Evolutionary conservation across 2,329 filamentous ascomycete genomes (phyloP).

Genomic region (Stachybotrys chlorohalonatus): DNA sequence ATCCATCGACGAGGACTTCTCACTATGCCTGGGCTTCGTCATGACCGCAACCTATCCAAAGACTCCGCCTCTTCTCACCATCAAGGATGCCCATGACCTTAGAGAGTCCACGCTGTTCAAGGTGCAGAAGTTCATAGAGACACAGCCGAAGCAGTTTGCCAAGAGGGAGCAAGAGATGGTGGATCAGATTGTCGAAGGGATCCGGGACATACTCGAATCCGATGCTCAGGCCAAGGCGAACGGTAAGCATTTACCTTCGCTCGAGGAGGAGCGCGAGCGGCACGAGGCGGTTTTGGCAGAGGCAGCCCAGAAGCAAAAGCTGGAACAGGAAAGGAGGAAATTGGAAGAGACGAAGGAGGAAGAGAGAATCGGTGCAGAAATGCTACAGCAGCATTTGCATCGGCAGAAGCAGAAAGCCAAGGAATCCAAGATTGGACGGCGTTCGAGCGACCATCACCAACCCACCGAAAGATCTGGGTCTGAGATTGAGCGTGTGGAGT

Average conservation of each 20-base stretch:
- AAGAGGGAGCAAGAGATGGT: constrained; percentile 49
- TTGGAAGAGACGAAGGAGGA: constrained; percentile 55
- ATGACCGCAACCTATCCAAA: constrained; percentile 89
- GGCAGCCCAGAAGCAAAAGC: constrained; percentile 46
- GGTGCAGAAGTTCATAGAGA: constrained; percentile 55
- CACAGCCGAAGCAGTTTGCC: constrained; percentile 44
- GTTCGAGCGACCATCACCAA: constrained; percentile 26
- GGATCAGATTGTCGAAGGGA: constrained; percentile 56
- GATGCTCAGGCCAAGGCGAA: constrained; percentile 70
- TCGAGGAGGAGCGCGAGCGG: constrained; percentile 80
- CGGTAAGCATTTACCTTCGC: constrained; percentile 68
- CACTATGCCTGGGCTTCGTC: constrained; percentile 64
- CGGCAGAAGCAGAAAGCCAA: constrained; percentile 56
- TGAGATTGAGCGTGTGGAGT: constrained; percentile 37
- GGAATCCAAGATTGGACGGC: constrained; percentile 55
- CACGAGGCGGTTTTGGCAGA: constrained; percentile 66
- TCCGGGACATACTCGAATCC: constrained; percentile 74
- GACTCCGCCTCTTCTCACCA: constrained; percentile 61
- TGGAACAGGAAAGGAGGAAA: constrained; percentile 42
- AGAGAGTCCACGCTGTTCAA: constrained; percentile 63
- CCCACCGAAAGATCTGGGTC: constrained; percentile 16
- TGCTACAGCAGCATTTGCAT: constrained; percentile 64
- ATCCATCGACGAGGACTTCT: constrained; percentile 62
- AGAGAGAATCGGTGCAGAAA: constrained; percentile 58
- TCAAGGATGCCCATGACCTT: constrained; percentile 57